Percentiles rank a stretch among this genome's conserved stretches.
Evolutionary conservation across 2,329 filamentous ascomycete species (phyloP).

Genomic region (Chaetomiaceae sp.): DNA sequence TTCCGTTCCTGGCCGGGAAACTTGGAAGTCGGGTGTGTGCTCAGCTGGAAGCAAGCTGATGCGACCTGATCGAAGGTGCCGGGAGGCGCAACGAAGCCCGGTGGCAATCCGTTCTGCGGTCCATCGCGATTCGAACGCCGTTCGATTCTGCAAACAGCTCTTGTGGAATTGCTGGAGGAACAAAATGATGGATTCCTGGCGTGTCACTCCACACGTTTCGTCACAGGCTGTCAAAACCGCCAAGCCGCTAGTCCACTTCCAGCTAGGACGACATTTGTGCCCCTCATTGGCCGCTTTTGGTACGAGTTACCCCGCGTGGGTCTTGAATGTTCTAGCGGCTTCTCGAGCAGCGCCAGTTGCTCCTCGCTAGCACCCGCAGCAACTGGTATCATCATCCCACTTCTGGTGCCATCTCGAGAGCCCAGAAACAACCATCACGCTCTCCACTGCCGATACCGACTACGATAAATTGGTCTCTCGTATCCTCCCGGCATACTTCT

Average conservation of each 20-base stretch:
- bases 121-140: no score
- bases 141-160: no score
- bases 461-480: constrained; percentile 4
- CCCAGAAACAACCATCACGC: constrained; percentile 3
- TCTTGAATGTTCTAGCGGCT: constrained; percentile 21
- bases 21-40: no score
- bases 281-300: constrained; percentile 8
- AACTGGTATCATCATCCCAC: neutral
- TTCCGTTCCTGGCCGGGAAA: no score
- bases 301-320: constrained; percentile 16
- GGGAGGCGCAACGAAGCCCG: no score
- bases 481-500: neutral
- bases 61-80: no score
- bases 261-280: neutral
- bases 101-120: neutral
- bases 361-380: constrained; percentile 3
- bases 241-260: constrained; percentile 3
- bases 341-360: constrained; percentile 20
- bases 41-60: no score
- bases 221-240: neutral
- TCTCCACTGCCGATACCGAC: neutral
- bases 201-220: constrained; percentile 1
- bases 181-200: neutral
- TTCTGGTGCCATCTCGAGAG: constrained; percentile 7
- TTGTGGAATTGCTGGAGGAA: no score